Conservation (phyloP, 1,139 yeast genomes). For the Pichia sp. region DNA sequence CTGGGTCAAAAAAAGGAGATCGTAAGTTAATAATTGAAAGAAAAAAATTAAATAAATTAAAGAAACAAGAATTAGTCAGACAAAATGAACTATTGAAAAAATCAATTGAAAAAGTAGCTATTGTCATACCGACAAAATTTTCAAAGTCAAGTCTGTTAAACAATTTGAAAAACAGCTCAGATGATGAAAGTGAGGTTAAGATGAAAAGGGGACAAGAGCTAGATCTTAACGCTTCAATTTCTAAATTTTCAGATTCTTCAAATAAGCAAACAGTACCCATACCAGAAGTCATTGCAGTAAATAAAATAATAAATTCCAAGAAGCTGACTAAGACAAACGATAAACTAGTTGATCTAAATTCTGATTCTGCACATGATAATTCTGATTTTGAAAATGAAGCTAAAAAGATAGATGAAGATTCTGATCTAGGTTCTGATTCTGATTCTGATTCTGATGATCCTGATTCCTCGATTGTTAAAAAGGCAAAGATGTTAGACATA, state of each 20-base stretch:
- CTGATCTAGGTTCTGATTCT: neutral
- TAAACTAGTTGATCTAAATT: conserved; percentile 2
- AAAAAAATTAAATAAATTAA: conserved; percentile 8
- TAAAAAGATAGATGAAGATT: neutral
- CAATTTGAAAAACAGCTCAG: conserved; percentile 17
- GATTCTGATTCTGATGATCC: neutral
- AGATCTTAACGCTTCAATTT: neutral
- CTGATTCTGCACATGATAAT: conserved; percentile 5
- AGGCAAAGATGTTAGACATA: conserved; percentile 9
- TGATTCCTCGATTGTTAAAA: conserved; percentile 1
- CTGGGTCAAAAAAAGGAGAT: neutral
- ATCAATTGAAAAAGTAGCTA: conserved; percentile 14
- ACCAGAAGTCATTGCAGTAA: neutral
- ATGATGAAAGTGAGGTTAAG: conserved; percentile 21
- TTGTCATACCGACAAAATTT: conserved; percentile 19
- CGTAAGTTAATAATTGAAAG: conserved; percentile 5
- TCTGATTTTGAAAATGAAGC: neutral
- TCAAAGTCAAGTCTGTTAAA: conserved; percentile 20
- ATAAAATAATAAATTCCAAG: neutral
- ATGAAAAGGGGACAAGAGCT: conserved; percentile 7
- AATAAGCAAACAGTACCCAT: neutral
- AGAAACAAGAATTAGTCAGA: conserved; percentile 17
- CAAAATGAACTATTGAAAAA: conserved; percentile 24
- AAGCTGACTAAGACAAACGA: neutral
- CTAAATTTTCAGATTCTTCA: neutral